Percentiles rank a stretch among this genome's conserved stretches.
phyloP scores from a whole-genome alignment of 2,329 filamentous ascomycete species.

The Torrubiellomyces zombiae region DNA sequence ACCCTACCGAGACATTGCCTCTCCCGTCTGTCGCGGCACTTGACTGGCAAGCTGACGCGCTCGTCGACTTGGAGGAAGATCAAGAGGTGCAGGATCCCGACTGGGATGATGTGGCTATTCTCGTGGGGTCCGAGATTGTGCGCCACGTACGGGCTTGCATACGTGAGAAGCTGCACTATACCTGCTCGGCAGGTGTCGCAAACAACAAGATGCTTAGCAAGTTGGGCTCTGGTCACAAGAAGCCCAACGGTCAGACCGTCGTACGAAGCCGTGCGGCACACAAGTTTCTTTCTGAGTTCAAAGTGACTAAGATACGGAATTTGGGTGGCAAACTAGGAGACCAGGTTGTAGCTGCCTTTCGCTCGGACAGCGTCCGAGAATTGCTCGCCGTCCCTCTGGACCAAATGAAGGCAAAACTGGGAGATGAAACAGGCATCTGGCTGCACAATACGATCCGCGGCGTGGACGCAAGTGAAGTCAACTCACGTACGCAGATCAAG shows the following conservation, averaged over 20 bases:
- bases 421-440: slow-evolving; percentile 75
- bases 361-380: slow-evolving; percentile 63
- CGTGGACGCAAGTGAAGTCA: slow-evolving; percentile 76
- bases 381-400: slow-evolving; percentile 57
- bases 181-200: slow-evolving; percentile 78
- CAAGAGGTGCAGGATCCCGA: slow-evolving; percentile 70
- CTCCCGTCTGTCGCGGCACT: slow-evolving; percentile 51
- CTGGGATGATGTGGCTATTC: slow-evolving; percentile 86
- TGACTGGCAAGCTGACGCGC: slow-evolving; percentile 70
- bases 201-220: slow-evolving; percentile 94
- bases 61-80: slow-evolving; percentile 62
- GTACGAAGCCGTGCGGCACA: slow-evolving; percentile 70
- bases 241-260: slow-evolving; percentile 90
- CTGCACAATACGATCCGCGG: slow-evolving; percentile 73
- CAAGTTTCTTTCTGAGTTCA: slow-evolving; percentile 68
- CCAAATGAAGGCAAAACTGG: slow-evolving; percentile 60
- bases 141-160: slow-evolving; percentile 55
- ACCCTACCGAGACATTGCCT: slow-evolving; percentile 54
- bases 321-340: slow-evolving; percentile 91
- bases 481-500: slow-evolving; percentile 81
- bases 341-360: slow-evolving; percentile 64
- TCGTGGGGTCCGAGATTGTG: slow-evolving; percentile 80
- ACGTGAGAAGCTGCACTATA: slow-evolving; percentile 59
- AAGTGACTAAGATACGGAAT: slow-evolving; percentile 88
- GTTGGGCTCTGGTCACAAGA: slow-evolving; percentile 77